Conservation (phyloP, 331 rosid genomes). For the Pyrus hybrid region DNA sequence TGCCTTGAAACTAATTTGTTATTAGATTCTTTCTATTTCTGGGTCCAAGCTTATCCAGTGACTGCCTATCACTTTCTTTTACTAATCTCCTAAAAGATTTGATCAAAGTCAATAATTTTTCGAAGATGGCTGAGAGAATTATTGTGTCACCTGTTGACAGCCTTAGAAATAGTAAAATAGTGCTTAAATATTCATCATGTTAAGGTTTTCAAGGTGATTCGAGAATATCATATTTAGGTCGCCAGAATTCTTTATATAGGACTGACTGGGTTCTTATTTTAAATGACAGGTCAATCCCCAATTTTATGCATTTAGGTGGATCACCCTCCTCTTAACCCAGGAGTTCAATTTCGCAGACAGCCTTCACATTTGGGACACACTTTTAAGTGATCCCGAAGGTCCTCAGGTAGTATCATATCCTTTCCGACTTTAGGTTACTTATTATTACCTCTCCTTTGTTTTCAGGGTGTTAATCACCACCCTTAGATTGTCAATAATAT, state of each 20-base stretch:
- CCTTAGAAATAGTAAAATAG: background rate
- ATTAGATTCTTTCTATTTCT: background rate
- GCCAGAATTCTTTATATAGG: background rate
- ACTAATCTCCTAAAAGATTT: background rate
- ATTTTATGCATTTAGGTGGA: constrained; percentile 97
- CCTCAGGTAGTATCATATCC: constrained; percentile 51
- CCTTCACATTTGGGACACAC: constrained; percentile 93
- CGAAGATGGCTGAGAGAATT: background rate
- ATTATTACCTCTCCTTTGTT: background rate
- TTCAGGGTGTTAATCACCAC: background rate
- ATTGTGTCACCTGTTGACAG: background rate
- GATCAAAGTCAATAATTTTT: background rate
- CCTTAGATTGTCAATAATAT: background rate
- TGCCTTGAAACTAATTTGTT: background rate
- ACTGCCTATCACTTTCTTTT: background rate
- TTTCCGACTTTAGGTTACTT: background rate
- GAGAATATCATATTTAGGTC: background rate
- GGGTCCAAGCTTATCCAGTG: background rate
- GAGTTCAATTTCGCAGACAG: constrained; percentile 96
- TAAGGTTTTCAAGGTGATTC: background rate
- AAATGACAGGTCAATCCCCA: constrained; percentile 59
- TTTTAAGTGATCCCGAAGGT: constrained; percentile 93
- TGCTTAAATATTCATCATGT: background rate
- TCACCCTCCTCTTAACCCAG: constrained; percentile 95
- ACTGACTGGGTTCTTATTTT: constrained; percentile 1